Evolutionary conservation across 106 monocot genomes (phyloP), one percentile per base, ranked within the genome.

Genomic region (Phalaenopsis equestris): DNA sequence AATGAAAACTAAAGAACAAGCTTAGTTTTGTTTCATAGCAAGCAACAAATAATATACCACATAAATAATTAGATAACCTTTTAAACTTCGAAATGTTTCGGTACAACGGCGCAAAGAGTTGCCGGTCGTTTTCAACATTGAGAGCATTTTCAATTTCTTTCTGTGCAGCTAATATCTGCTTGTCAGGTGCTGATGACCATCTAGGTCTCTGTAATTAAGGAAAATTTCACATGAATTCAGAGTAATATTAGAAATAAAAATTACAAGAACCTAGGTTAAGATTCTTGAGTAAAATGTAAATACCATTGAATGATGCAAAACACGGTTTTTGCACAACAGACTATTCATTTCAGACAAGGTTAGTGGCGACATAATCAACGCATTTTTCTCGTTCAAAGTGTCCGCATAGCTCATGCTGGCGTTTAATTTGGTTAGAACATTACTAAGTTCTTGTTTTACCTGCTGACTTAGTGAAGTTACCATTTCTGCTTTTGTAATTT

Each of bases 1-100:
- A 67, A 24, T 8, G 23, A 18, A 67, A 10, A 30, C 3, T 4
- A 3, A 5, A 45, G 7, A 67, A 24, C 21, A 67, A 67, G 67
- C 23, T 67, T 21, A 67, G 9, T 67, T 67, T 67, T 30, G 17
- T 30, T 67, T 5, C 10, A 67, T 67, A 67, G 23, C 3, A 30
- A 1, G 30, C 30, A 67, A 10, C 21, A 24, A 67, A 1, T 1
- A 45, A 30, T 30, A 17, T 67, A 45, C 48, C 48, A 68, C 37
- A 68, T 30, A 9, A 30, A 24, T 19, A 30, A 14, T 15, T 2
- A 23, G 46, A 14, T 23, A 42, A 88, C 90, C 86, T 88, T 86
- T 86, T 88, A 75, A 90, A 90, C 48, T 18, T 88, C 24, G 87
- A 90, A 42, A 90, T 56, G 72, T 90, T 86, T 67, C 86, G 57